Conservation (phyloP, 805 yeast genomes). For the Vanderwaltozyma verrucispora region DNA sequence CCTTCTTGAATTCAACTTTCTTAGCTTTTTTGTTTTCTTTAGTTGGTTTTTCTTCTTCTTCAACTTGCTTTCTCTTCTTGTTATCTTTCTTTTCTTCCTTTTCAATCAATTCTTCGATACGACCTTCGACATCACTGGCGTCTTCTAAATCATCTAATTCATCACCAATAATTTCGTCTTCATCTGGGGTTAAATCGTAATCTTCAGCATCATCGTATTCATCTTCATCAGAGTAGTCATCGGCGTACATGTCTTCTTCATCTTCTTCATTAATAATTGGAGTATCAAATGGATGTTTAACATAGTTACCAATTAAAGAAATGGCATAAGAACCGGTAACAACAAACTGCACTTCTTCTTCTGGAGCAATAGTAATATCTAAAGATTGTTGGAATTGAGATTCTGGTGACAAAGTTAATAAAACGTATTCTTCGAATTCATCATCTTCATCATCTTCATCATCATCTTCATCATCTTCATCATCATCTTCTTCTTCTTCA, state of each 20-base stretch:
- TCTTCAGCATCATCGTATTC: constrained; percentile 44
- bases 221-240: constrained; percentile 37
- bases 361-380: constrained; percentile 84
- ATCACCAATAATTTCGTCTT: constrained; percentile 40
- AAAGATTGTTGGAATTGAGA: constrained; percentile 79
- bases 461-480: constrained; percentile 43
- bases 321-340: constrained; percentile 94
- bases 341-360: constrained; percentile 88
- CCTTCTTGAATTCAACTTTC: constrained; percentile 81
- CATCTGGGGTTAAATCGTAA: constrained; percentile 37
- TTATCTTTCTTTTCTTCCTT: constrained; percentile 39
- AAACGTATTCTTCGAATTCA: constrained; percentile 71
- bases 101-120: constrained; percentile 65
- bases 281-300: constrained; percentile 84
- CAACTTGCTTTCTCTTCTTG: constrained; percentile 28
- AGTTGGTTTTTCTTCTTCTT: constrained; percentile 23
- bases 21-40: constrained; percentile 40
- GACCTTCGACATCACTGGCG: constrained; percentile 59
- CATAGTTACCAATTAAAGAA: constrained; percentile 88
- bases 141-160: constrained; percentile 52
- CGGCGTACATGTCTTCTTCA: constrained; percentile 25
- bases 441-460: constrained; percentile 57
- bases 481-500: constrained; percentile 40
- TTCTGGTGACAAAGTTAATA: constrained; percentile 86
- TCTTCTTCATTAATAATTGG: constrained; percentile 35